Base-by-base conservation (phyloP, 2,329 filamentous ascomycete genomes). In the Basipetospora chlamydospora region DNA sequence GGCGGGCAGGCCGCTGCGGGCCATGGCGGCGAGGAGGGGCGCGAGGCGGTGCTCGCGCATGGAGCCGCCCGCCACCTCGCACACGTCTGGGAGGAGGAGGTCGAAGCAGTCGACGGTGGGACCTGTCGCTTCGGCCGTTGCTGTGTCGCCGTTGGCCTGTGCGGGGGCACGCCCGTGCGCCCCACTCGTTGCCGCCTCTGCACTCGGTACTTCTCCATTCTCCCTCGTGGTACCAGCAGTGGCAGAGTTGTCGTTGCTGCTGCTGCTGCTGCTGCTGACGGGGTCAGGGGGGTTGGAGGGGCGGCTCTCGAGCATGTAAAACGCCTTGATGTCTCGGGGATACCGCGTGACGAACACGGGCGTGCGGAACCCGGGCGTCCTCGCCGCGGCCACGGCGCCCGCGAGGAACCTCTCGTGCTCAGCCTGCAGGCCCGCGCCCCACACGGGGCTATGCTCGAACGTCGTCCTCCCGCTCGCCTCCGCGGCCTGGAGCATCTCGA, bases 311-410 rank as follows among this genome's bases (percentile, higher is more conserved):
- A 56, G 60, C 66, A 70, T 70, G 54, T 70, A 98, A 59, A 96
- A 98, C 9, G 88, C 84, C 59, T 98, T 98, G 54, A 90, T 76
- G 33, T 67, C 64, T 44, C 73, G 73, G n/a, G 90, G 90, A 52
- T 95, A 98, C 54, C 95, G 70, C 11, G 87, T 96, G 44, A 98
- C 77, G 53, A 96, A 96, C 30, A 96, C 67, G 6, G 90, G 90
- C 33, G 70, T 61, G 45, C 54, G 55, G 28, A 61, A 60, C 21
- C 61, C 58, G 32, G 59, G 59, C n/a, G 62, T 57, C 35, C 55
- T 43, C 38, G 58, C 51, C 33, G 59, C 62, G 18, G 77, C 77
- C 30, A 88, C 51, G 18, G 62, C 62, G 37, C 73, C 66, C 33
- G 90, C 86, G 37, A 98, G 68, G 53, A 77, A 94, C 52, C 77